A percentile compares a stretch with the other conserved stretches of the same genome.
Conservation (phyloP, 2,329 filamentous ascomycete genomes). For the Colletotrichum gloeosporioides region DNA sequence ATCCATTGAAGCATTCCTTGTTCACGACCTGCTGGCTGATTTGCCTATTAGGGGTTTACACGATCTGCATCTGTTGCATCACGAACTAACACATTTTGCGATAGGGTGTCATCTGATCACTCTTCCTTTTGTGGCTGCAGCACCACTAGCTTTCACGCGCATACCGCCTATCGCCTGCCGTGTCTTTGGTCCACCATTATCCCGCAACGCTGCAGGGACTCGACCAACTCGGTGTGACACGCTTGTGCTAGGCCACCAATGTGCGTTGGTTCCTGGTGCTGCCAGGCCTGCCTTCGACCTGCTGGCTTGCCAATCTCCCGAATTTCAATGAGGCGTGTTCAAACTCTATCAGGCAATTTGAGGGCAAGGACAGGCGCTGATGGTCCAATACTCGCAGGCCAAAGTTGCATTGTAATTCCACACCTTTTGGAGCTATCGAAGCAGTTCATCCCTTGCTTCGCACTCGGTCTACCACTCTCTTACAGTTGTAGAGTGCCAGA, state of each 20-base stretch:
- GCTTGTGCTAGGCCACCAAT: neutral
- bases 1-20: neutral
- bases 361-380: neutral
- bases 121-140: slow-evolving; percentile 12
- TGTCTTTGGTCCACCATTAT: neutral
- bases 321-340: neutral
- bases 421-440: neutral
- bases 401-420: neutral
- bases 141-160: neutral
- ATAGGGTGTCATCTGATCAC: slow-evolving; percentile 8
- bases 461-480: neutral
- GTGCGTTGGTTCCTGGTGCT: neutral
- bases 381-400: neutral
- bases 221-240: neutral
- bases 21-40: neutral
- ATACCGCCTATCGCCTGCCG: neutral
- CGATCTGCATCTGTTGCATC: slow-evolving; percentile 4
- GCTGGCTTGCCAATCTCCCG: neutral
- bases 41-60: neutral
- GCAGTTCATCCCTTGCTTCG: slow-evolving; percentile 12
- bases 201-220: neutral
- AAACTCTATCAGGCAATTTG: neutral
- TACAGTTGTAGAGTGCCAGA: neutral
- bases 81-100: neutral
- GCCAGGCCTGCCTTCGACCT: neutral